Conservation (phyloP, 75 land plant genomes). For the Chamaecyparis obtusa region DNA sequence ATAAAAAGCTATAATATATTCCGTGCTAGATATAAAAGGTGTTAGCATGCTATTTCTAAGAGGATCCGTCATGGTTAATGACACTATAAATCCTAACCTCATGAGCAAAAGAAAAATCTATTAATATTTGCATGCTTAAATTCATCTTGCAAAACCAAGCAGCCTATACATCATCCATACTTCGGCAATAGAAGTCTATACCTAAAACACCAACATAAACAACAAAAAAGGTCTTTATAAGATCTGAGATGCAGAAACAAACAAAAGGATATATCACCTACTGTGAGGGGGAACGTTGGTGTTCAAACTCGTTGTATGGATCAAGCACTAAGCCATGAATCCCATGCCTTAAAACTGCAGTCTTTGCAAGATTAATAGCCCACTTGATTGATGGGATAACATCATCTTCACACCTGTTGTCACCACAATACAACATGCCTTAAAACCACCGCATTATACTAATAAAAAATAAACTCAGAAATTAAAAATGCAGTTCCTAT, state of each 20-base stretch:
- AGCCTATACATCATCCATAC: background rate
- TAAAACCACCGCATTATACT: background rate
- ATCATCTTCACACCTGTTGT: slow-evolving; percentile 83
- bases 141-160: background rate
- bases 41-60: background rate
- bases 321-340: slow-evolving; percentile 93
- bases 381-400: slow-evolving; percentile 82
- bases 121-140: background rate
- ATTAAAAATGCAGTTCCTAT: background rate
- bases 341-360: slow-evolving; percentile 91
- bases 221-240: background rate
- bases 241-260: background rate
- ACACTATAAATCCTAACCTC: background rate
- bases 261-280: slow-evolving; percentile 20
- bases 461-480: background rate
- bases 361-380: slow-evolving; percentile 89
- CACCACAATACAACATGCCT: background rate
- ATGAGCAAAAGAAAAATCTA: background rate
- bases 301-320: slow-evolving; percentile 99
- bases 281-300: slow-evolving; percentile 76
- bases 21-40: background rate
- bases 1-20: background rate
- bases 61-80: background rate
- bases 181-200: background rate
- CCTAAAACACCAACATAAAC: background rate